Base-by-base conservation (phyloP, 2,329 filamentous ascomycete genomes). In the Emericellopsis cladophorae region DNA sequence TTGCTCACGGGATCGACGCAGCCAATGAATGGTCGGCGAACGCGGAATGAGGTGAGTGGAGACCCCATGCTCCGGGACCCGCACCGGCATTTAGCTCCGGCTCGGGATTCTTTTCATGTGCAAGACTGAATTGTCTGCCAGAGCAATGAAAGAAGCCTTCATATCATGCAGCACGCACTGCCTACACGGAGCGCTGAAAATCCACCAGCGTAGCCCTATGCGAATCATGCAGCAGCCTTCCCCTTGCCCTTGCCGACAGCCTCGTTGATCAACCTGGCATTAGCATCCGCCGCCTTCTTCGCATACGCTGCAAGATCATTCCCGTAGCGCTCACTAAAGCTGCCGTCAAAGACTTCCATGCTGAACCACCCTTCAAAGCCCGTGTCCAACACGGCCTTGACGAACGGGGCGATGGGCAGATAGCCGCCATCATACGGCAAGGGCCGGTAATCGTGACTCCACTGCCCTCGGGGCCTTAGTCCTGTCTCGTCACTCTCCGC, bases 361-460 rank as follows among this genome's bases (percentile, higher is more conserved):
- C 53, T 56, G 8, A 52, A 40, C 54, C 54, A 58, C 1, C 53
- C 53, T 16, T 43, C 37, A 37, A 55, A 57, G 15, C 44, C 44
- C 31, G 44, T 45, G 12, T 35, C 41, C 12, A 45, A 31, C 5
- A 40, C 39, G 4, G 39, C 31, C 8, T 15, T 26, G 16, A 41
- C 32, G 18, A 41, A 41, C 4, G 78, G 73, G 10, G 70, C 65
- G 21, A 85, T 71, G 0, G 81, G 83, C 31, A 89, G 56, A 53
- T 85, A 87, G 0, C 83, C 84, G 0, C 79, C 79, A 42, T 79
- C 70, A 48, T 76, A 85, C 0, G 82, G 81, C 43, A 85, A 56
- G 0, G 83, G 81, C 18, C 84, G 63, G 45, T 74, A 81, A 46
- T 79, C 76, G 56, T 82, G 76, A 50, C 81, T 87, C 84, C 84